A percentile compares a stretch with the other conserved stretches of the same genome.
Evolutionary conservation across 164 flowering plant species (phyloP).

Genomic region (Nymphaea thermarum): DNA sequence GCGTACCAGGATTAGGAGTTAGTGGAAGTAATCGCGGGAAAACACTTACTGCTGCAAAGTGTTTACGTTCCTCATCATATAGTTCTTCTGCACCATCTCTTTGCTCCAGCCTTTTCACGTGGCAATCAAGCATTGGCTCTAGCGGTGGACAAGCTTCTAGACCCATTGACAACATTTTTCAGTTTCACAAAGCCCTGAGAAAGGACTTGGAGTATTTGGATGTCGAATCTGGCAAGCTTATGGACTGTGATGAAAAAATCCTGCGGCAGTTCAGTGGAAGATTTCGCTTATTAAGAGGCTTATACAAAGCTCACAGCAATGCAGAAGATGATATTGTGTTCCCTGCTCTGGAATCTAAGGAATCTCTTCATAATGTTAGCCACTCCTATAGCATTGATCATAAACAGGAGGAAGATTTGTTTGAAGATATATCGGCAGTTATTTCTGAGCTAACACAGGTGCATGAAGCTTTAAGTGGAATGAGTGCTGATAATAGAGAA

Average conservation of each 20-base stretch:
- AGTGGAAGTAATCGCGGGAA: slow-evolving; percentile 38
- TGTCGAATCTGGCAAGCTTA: slow-evolving; percentile 82
- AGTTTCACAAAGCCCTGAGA: slow-evolving; percentile 86
- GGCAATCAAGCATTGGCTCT: slow-evolving; percentile 60
- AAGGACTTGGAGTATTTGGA: slow-evolving; percentile 93
- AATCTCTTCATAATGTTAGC: slow-evolving; percentile 87
- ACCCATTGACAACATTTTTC: slow-evolving; percentile 84
- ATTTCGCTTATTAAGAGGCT: slow-evolving; percentile 79
- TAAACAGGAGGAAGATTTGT: slow-evolving; percentile 80
- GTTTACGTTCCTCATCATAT: slow-evolving; percentile 56
- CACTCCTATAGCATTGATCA: slow-evolving; percentile 92
- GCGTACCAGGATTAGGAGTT: slow-evolving; percentile 86
- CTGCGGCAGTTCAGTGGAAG: slow-evolving; percentile 81
- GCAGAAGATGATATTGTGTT: slow-evolving; percentile 98
- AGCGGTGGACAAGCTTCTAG: slow-evolving; percentile 31
- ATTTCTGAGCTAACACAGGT: slow-evolving; percentile 57
- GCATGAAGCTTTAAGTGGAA: slow-evolving; percentile 19
- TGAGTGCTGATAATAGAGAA: slow-evolving; percentile 10
- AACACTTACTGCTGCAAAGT: slow-evolving; percentile 53
- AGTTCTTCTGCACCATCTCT: slow-evolving; percentile 63
- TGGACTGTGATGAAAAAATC: slow-evolving; percentile 47
- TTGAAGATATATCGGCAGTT: slow-evolving; percentile 69
- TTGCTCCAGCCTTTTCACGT: slow-evolving; percentile 75
- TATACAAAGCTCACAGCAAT: slow-evolving; percentile 92
- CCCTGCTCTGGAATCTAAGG: slow-evolving; percentile 91